Evolutionary conservation across 306 rosid species (phyloP), one percentile per base, ranked within the genome.

Genomic region (Lablab purpureus): DNA sequence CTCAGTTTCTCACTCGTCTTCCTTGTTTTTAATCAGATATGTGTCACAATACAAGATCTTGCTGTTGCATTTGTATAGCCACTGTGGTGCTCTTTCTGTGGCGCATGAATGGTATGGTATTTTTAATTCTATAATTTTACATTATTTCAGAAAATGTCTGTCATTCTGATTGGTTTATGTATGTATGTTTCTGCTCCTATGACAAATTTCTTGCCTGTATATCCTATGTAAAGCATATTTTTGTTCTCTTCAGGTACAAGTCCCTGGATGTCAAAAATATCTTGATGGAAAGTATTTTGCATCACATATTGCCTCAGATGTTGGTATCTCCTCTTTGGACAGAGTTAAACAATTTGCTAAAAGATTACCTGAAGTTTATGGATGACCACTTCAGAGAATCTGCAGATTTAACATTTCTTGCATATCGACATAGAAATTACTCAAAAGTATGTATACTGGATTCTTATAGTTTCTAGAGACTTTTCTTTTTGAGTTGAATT

Each of bases 361-460:
- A 88, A 83, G 99, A 93, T 81, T 96, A 96, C 78, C 86, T 91
- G 72, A 96, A 87, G 91, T 93, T 96, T 84, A 96, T 96, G 99
- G 98, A 93, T 85, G 99, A 96, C 66, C 90, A 93, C 88, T 90
- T 93, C 46, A 87, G 97, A 85, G 99, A 96, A 86, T 96, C 98
- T 83, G 99, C 99, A 13, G 98, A 96, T 86, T 88, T 90, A 74
- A 90, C 99, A 62, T 93, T 91, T 88, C 91, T 90, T 80, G 97
- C 99, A 13, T 96, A 96, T 89, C 98, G 91, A 66, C 96, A 96
- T 80, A 90, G 94, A 82, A 96, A 89, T 80, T 96, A 96, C 88
- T 93, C 98, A 59, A 91, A 96, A 89, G 99, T 93, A 89, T 41
- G 88, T 22, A 41, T 74, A n/a, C 43, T 47, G 4, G 18, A 18